These are phyloP conservation scores for Cladophialophora carrionii DNA, from an alignment of 2,329 filamentous ascomycete species.

Conservation along the genomic window DNA sequence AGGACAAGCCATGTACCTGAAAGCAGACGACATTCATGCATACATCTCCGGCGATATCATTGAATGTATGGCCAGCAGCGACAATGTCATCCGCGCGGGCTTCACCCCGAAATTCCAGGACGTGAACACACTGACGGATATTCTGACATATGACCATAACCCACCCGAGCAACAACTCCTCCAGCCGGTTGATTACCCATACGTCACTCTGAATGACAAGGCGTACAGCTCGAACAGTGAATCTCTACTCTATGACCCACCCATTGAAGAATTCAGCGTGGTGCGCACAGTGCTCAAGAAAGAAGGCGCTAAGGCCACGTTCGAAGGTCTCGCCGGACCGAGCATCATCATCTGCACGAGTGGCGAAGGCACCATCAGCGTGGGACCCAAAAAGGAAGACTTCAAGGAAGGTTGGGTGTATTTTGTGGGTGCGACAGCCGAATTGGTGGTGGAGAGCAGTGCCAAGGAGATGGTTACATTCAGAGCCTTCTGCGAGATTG, in stretches of 20 bases:
- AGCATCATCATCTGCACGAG: constrained; percentile 90
- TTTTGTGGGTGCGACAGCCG: constrained; percentile 86
- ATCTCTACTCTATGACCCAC: constrained; percentile 82
- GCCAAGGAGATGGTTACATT: constrained; percentile 79
- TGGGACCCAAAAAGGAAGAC: constrained; percentile 78
- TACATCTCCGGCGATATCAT: constrained; percentile 82
- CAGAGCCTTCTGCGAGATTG: constrained; percentile 90
- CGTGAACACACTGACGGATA: constrained; percentile 80
- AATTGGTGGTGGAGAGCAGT: constrained; percentile 73
- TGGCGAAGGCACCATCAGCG: constrained; percentile 79
- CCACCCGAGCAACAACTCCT: constrained; percentile 96
- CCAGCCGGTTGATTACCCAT: constrained; percentile 80
- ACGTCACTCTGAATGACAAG: constrained; percentile 76
- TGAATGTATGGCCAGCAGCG: constrained; percentile 98
- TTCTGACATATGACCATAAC: constrained; percentile 94
- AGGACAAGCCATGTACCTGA: constrained; percentile 93
- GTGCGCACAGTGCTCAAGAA: constrained; percentile 75
- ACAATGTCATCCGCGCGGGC: constrained; percentile 96
- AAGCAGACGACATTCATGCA: constrained; percentile 95
- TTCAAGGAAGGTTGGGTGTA: constrained; percentile 74
- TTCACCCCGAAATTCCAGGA: constrained; percentile 99
- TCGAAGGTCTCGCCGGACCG: constrained; percentile 83
- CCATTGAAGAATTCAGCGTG: constrained; percentile 94
- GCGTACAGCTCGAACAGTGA: constrained; percentile 78
- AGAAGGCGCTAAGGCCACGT: constrained; percentile 77